Conservation (phyloP, 805 yeast genomes). For the Hanseniaspora pseudoguilliermondii region DNA sequence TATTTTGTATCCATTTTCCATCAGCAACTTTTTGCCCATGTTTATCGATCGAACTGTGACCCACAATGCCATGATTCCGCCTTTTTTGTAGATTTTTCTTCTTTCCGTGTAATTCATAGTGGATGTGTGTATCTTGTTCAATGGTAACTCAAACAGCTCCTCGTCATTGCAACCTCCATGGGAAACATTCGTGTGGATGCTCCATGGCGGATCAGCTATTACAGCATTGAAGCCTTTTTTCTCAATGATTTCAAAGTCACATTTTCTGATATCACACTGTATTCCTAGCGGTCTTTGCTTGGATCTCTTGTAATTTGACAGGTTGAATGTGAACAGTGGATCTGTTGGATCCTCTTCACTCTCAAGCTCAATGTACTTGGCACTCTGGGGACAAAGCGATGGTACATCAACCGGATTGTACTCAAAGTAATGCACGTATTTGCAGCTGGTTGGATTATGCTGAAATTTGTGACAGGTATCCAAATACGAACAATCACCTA, state of each 20-base stretch:
- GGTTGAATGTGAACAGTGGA: slow-evolving; percentile 8
- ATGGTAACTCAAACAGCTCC: slow-evolving; percentile 54
- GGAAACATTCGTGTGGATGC: slow-evolving; percentile 77
- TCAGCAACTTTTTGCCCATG: slow-evolving; percentile 63
- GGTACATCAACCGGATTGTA: slow-evolving; percentile 28
- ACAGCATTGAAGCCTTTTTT: slow-evolving; percentile 54
- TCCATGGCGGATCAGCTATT: slow-evolving; percentile 94
- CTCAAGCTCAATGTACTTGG: slow-evolving; percentile 16
- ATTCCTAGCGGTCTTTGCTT: slow-evolving; percentile 67
- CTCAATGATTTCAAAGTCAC: slow-evolving; percentile 62
- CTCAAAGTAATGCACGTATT: slow-evolving; percentile 64
- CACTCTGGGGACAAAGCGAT: slow-evolving; percentile 16
- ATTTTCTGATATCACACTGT: slow-evolving; percentile 62
- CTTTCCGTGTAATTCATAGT: background rate
- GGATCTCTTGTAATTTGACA: slow-evolving; percentile 9
- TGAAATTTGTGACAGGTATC: slow-evolving; percentile 81
- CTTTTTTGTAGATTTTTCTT: slow-evolving; percentile 29
- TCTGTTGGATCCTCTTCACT: slow-evolving; percentile 15
- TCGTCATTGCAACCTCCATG: slow-evolving; percentile 68
- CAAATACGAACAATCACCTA: slow-evolving; percentile 87
- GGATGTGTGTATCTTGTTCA: slow-evolving; percentile 45
- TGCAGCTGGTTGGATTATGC: slow-evolving; percentile 40
- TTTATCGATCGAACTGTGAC: slow-evolving; percentile 92
- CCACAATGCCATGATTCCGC: slow-evolving; percentile 78
- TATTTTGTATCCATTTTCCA: slow-evolving; percentile 70